Evolutionary conservation across 176 grass and related monocot genomes (phyloP), one percentile per base, ranked within the genome.

Genomic region (Raddia distichophylla): DNA sequence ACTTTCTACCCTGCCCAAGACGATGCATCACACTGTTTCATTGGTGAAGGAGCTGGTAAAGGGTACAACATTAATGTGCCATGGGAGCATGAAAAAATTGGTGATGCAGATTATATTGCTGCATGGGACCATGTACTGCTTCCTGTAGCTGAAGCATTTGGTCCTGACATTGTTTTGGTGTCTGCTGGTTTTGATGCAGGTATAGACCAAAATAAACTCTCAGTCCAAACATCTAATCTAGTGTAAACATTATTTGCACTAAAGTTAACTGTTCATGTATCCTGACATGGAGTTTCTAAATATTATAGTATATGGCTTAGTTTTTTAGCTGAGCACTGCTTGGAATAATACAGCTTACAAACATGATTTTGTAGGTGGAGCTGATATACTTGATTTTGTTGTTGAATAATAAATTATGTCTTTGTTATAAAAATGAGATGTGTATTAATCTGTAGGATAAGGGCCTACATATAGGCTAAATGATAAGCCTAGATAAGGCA

Each of bases 121-220:
- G 93, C 76, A 61, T 98, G 96, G 93, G 90, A 98, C 59, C 82
- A 93, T 86, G 67, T 95, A 71, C 76, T 98, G 71, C 84, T 98
- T 89, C 96, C 96, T 61, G 81, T 98, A 3, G 69, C 81, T 52
- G 71, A 95, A 83, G 55, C 72, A 86, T 98, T 87, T 88, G 79
- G 83, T 76, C 90, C 96, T 82, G 89, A 98, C 79, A 93, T 98
- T 59, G 82, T 98, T 79, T 74, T 98, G 71, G 69, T 95, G 49
- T 98, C 96, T 79, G 93, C 96, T 80, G 96, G 96, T 73, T 98
- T 95, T 87, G 96, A 98, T 60, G 92, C 96, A 93, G 96, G 96
- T 93, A 74, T 27, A 27, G 27, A 27, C 27, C 27, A 27, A 27
- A 27, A 27, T 27, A 27, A 27, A 27, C 27, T 27, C 27, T 27